These are phyloP conservation scores for Collybiopsis confluens DNA, from an alignment of 768 basidiomycete species.

Conservation along the genomic window DNA sequence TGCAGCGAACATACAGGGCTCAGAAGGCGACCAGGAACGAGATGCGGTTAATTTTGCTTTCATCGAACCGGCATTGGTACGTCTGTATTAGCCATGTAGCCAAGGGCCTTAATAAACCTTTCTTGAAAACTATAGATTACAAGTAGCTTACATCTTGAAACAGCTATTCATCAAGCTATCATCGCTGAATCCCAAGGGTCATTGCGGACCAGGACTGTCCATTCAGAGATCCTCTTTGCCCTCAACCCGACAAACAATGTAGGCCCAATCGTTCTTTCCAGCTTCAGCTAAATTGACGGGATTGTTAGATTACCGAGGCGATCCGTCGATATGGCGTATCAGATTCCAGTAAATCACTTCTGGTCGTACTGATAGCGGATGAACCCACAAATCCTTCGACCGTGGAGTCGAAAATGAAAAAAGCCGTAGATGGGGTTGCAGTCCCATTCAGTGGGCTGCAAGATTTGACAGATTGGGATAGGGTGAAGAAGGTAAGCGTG, in stretches of 20 bases:
- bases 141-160: constrained; percentile 75
- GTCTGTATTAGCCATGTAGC: no score
- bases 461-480: constrained; percentile 62
- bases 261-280: background rate
- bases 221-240: constrained; percentile 87
- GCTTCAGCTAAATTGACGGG: background rate
- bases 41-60: constrained; percentile 88
- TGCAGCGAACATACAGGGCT: constrained; percentile 58
- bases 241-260: constrained; percentile 89
- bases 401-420: constrained; percentile 51
- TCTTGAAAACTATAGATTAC: no score
- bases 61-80: constrained; percentile 77
- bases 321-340: constrained; percentile 84
- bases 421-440: constrained; percentile 55
- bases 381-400: constrained; percentile 27
- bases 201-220: constrained; percentile 80
- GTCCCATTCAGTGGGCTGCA: constrained; percentile 41
- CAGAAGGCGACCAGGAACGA: constrained; percentile 62
- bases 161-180: constrained; percentile 80
- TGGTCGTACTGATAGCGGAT: constrained; percentile 66
- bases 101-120: no score
- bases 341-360: constrained; percentile 53
- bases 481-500: constrained; percentile 65
- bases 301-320: constrained; percentile 76
- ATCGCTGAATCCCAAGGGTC: constrained; percentile 54